Base-by-base conservation (phyloP, 345 rosid genomes). In the Lepidium sativum region DNA sequence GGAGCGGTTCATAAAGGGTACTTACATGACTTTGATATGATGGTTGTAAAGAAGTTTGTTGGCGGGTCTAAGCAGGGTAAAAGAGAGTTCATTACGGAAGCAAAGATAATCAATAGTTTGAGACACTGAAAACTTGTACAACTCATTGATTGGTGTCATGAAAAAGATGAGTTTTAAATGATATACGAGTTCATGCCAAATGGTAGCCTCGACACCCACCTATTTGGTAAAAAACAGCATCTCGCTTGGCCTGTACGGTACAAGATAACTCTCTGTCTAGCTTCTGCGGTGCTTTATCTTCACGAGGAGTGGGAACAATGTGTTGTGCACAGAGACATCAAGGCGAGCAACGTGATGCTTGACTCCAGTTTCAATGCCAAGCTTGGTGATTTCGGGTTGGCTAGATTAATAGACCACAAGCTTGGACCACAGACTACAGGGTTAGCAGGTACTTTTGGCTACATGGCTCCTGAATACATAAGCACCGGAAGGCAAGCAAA, bases 101-200 rank as follows among this genome's bases (percentile, higher is more conserved):
- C n/a, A n/a, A n/a, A n/a, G n/a, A n/a, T n/a, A n/a, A n/a, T n/a
- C n/a, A n/a, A n/a, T n/a, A n/a, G n/a, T n/a, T n/a, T n/a, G n/a
- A n/a, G n/a, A n/a, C n/a, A n/a, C n/a, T n/a, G n/a, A n/a, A n/a
- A n/a, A n/a, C n/a, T n/a, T n/a, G n/a, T n/a, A n/a, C n/a, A n/a
- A n/a, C n/a, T n/a, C n/a, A n/a, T n/a, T n/a, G n/a, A n/a, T n/a
- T n/a, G n/a, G n/a, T n/a, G n/a, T n/a, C n/a, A n/a, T n/a, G n/a
- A 83, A 4, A 73, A 47, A 63, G 69, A 69, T 5, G 86, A 86
- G 66, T 80, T 86, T 65, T 54, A 84, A n/a, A 80, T 89, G 15
- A 78, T 83, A 0, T 86, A 84, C 4, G 94, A 89, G 74, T 80
- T 82, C 77, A 82, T 89, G 94, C 82, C 83, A 6, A 83, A 89